Base-by-base conservation (phyloP, 208 protist species). In the Crithidia bombi region DNA sequence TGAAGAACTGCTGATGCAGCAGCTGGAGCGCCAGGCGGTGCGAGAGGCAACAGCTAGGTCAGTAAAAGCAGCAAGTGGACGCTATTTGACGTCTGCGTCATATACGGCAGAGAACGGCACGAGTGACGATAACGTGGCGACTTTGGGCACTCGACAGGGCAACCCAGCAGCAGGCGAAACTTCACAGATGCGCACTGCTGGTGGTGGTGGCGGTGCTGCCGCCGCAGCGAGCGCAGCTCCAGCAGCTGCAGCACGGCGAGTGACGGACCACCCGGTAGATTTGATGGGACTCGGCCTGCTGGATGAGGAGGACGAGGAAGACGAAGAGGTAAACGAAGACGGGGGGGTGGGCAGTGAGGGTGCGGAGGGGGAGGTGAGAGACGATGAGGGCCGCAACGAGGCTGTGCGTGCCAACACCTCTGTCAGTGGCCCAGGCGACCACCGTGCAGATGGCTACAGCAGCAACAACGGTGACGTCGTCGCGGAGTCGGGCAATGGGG, bases 261-360 rank as follows among this genome's bases (percentile, higher is more conserved):
- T 38, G 25, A 62, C 35, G n/a, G 59, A 46, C 0, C 25, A 21
- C 21, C 47, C 66, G 15, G 36, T 65, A 0, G 56, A 69, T 28
- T 44, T 69, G 35, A 76, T 69, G 10, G 71, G 71, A 6, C 51
- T 80, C 17, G 58, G 67, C 43, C 51, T 76, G 2, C 63, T 71
- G 17, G 72, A 79, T 38, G 72, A 78, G 56, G 71, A 68, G 30
- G 69, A 69, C 36, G 65, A 69, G 2, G 73, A 79, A 14, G 62
- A 73, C 15, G 64, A 75, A 9, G 73, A 67, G n/a, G 78, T 81
- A 10, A 64, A 55, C 21, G 67, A 75, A 7, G 62, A 70, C 15
- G 47, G 19, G 21, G 39, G 36, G 19, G 17, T 15, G 19, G 28
- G 15, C 15, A 49, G 35, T 21, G 73, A 66, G 6, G 28, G 3